Evolutionary conservation across 2,329 filamentous ascomycete species (phyloP), one percentile per base, ranked within the genome.

Genomic region (Dactylellina leptospora): DNA sequence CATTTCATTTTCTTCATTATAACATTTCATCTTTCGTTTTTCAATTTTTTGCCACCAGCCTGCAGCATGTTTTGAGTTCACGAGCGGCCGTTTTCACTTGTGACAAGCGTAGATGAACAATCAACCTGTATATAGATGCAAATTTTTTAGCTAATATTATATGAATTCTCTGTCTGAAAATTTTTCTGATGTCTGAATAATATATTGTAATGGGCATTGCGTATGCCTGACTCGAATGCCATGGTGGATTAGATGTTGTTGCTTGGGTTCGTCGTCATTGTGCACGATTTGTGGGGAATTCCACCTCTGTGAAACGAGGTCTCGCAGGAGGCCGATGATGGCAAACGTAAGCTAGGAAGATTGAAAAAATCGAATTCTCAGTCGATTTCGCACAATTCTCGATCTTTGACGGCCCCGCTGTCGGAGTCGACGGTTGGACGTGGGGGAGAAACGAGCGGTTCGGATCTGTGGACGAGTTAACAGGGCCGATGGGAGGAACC

Each of bases 391-490:
- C 30, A 13, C 30, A 33, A 33, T 13, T 33, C 13, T 33, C 30
- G 30, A 33, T 33, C 30, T 33, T 33, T 13, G 30, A 33, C 13
- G 13, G 6, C 30, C 13, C 30, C 30, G 30, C 30, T 33, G 30
- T 33, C 30, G 30, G 30, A 33, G 30, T 33, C 30, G 30, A 33
- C 6, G 13, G 6, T 33, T 33, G 6, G 30, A 33, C 13, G 38
- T 16, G 9, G 38, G 38, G 6, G 38, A 23, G 22, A 11, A 28
- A 9, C 45, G 22, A 16, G 38, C 13, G 42, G 23, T 30, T 48
- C 42, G 25, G 55, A 60, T 48, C 44, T 28, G 20, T 38, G 42
- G 45, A 44, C 33, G 10, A n/a, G n/a, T n/a, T n/a, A n/a, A n/a
- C n/a, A n/a, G n/a, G n/a, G 11, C 10, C 13, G 18, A 42, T 36